Base-by-base conservation (phyloP, 208 protist species). In the Acanthamoeba lenticulata region DNA sequence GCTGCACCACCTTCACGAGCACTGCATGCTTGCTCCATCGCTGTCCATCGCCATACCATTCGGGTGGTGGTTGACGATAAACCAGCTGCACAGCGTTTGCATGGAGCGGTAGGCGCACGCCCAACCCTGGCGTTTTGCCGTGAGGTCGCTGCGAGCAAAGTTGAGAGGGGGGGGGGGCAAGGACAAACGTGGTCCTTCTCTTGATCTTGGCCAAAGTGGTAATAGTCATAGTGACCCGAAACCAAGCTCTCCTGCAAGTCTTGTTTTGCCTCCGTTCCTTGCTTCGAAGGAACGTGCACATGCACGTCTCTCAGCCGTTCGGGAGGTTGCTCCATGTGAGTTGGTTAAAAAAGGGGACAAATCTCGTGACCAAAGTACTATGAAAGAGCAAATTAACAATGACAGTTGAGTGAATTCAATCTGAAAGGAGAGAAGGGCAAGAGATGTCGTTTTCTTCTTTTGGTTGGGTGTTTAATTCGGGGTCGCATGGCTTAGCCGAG, bases 41-140 rank as follows among this genome's bases (percentile, higher is more conserved):
- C 21, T 40, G 21, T 40, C 67, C 7, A 79, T n/a, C n/a, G 67
- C 24, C 36, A 21, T 79, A 42, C 42, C 42, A 6, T 45, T 86
- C n/a, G 62, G 77, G 42, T 86, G 77, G 11, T 17, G 13, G 77
- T 45, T 55, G 42, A 86, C 13, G 34, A 47, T 15, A 27, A 86
- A 86, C 77, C 77, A 86, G 45, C 77, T 86, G 45, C 77, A 86
- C 77, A 32, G 38, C 45, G 77, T 86, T 29, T 86, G 77, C 77
- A 86, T 86, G 24, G 77, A 36, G 42, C 77, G 38, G 38, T 86
- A 86, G 6, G 77, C 77, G 45, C 77, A 86, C n/a, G 42, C 77
- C 77, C 77, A 86, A 27, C 77, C 77, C 77, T 86, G 77, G 6
- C 11, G 9, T 6, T 9, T 9, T 57, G 49, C 49, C 9, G 49